Evolutionary conservation across 345 rosid genomes (phyloP).

Genomic region (Citrus sinensis): DNA sequence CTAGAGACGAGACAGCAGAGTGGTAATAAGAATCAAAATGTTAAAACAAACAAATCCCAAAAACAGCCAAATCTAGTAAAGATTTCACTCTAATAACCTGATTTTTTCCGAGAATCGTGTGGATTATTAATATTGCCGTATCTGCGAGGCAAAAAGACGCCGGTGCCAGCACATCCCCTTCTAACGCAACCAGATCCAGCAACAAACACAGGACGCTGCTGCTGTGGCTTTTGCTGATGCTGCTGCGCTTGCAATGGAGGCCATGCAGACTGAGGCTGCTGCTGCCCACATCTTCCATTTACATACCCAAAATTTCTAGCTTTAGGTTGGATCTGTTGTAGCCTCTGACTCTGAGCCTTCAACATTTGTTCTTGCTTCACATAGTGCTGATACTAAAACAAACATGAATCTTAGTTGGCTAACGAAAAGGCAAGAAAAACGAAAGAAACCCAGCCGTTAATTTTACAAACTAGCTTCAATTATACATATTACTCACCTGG

Average conservation of each 20-base stretch:
- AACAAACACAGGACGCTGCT: conserved; percentile 21
- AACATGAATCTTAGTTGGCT: neutral
- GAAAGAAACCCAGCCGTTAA: neutral
- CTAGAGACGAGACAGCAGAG: neutral
- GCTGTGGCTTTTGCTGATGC: neutral
- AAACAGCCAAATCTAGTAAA: too few species aligned
- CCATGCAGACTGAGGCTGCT: conserved; percentile 36
- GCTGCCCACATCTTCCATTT: conserved; percentile 14
- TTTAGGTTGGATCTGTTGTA: conserved; percentile 29
- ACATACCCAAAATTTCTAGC: conserved; percentile 14
- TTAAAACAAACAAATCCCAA: neutral
- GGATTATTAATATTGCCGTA: conserved; percentile 22
- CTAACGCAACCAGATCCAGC: conserved; percentile 34
- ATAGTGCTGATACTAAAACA: conserved; percentile 7
- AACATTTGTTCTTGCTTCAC: conserved; percentile 14
- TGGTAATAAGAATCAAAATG: neutral
- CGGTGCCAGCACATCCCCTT: conserved; percentile 61
- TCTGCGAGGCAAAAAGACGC: conserved; percentile 81
- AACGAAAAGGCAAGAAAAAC: neutral
- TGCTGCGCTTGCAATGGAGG: conserved; percentile 29
- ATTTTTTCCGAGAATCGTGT: conserved; percentile 47
- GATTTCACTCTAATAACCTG: conserved; percentile 31
- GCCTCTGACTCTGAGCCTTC: conserved; percentile 18
- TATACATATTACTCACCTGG: conserved; percentile 15
- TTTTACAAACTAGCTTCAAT: neutral